Evolutionary conservation across 371 early-diverging fungal species (phyloP), one percentile per base, ranked within the genome.

Genomic region (Entomophthora muscae): DNA sequence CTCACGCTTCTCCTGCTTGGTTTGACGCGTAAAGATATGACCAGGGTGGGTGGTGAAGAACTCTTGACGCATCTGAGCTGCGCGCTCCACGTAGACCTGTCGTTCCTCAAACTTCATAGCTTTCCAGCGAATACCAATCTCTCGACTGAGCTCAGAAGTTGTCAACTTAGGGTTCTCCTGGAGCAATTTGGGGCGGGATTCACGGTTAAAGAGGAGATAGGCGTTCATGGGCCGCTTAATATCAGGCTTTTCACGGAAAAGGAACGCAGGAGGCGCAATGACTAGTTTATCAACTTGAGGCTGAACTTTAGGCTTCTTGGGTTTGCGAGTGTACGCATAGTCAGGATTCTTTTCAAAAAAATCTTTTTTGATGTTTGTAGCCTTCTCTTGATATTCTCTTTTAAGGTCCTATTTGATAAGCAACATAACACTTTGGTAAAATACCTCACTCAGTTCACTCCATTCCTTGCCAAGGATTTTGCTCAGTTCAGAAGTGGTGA

Each of bases 191-290:
- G 75, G 78, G n/a, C 84, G 76, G 72, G 78, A 76, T 57, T 81
- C 81, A 42, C 77, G 70, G 65, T 82, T 84, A 53, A 79, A 84
- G 21, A 84, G 67, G 42, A 83, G 63, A 65, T 79, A 83, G 1
- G 83, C 82, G 65, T 83, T 83, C 53, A 81, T 80, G 17, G 84
- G 81, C n/a, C 83, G 73, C 67, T 80, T 80, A 32, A 80, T 12
- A n/a, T n/a, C 52, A 51, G 12, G 17, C 52, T 66, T 57, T 71
- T 69, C 26, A n/a, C n/a, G n/a, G n/a, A n/a, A n/a, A n/a, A n/a
- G n/a, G n/a, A n/a, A n/a, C n/a, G n/a, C n/a, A n/a, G n/a, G n/a
- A n/a, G n/a, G n/a, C n/a, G n/a, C n/a, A n/a, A n/a, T n/a, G n/a
- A n/a, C n/a, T n/a, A n/a, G n/a, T n/a, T n/a, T n/a, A n/a, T n/a